A percentile compares a stretch with the other conserved stretches of the same genome.
Evolutionary conservation across 2,329 filamentous ascomycete species (phyloP).

Genomic region (Paecilomyces fulvus): DNA sequence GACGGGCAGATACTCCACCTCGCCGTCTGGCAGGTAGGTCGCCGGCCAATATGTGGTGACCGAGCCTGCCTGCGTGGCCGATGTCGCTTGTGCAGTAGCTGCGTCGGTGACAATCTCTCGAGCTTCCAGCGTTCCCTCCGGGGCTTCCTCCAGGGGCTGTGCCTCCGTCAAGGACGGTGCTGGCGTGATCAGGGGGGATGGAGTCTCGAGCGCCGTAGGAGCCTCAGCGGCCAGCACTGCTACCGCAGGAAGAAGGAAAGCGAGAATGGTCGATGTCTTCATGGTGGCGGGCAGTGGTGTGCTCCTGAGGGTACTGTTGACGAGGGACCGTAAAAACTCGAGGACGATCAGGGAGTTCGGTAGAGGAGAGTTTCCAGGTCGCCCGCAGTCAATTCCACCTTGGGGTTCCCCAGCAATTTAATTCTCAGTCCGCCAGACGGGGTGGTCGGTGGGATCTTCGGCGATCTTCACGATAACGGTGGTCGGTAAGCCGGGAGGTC

Average conservation of each 20-base stretch:
- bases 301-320: background rate
- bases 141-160: background rate
- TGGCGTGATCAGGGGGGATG: background rate
- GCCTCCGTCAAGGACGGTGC: background rate
- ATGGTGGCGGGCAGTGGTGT: background rate
- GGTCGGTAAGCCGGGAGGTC: background rate
- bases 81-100: slow-evolving; percentile 11
- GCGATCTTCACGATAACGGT: background rate
- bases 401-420: background rate
- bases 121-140: background rate
- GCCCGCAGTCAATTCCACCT: background rate
- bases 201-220: background rate
- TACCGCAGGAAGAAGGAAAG: background rate
- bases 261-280: background rate
- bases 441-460: background rate
- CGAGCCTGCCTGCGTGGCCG: slow-evolving; percentile 17
- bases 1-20: slow-evolving; percentile 9
- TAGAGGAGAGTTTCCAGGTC: background rate
- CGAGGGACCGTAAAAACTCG: background rate
- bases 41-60: slow-evolving; percentile 15
- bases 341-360: background rate
- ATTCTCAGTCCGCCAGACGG: background rate
- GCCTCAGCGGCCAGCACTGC: slow-evolving; percentile 1
- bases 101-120: slow-evolving; percentile 2
- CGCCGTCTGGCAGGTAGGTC: background rate